Evolutionary conservation across 768 basidiomycete genomes (phyloP), one percentile per base, ranked within the genome.

Genomic region (Collybia sp.): DNA sequence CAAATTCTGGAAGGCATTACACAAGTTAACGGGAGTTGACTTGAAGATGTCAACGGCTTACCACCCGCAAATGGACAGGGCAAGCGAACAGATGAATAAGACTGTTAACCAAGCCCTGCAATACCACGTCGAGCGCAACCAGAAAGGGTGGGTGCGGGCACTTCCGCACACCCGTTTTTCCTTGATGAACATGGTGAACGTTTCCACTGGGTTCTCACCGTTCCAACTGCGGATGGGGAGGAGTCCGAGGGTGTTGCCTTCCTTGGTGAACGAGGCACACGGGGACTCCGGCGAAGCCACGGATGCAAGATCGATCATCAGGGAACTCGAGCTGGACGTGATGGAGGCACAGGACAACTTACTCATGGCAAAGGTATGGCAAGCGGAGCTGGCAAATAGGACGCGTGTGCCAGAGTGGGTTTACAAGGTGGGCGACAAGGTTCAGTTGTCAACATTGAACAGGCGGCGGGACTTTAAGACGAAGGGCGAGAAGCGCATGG

Each of bases 61-160:
- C 32, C 69, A 70, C 17, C 68, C 67, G 0, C 51, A 71, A 38
- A 68, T 60, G 0, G 65, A 71, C 45, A 66, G 69, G 1, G 18
- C 53, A 0, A 64, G 57, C 18, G 60, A 70, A 53, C 45, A 51
- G 0, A 55, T 57, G 0, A 65, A 68, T 49, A 56, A 56, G 30
- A 60, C 57, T 1, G 32, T 65, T 2, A 55, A 56, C 42, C 59
- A 68, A 45, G 16, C 37, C 1, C 16, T 67, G 0, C 52, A 55
- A 13, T 61, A 50, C 31, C 52, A 58, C 35, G 59, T 68, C 0
- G 47, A 53, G 1, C 43, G 54, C 1, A 61, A 66, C 17, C 65
- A 69, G 45, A 32, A 33, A 0, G 65, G 57, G 2, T 68, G 68
- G 68, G 50, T 57, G 0, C 9, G n/a, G 0, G 53, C 54, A 0